Percentiles rank a stretch among this genome's conserved stretches.
phyloP scores from a whole-genome alignment of 2,329 filamentous ascomycete species.

The Zasmidium citrigriseum region DNA sequence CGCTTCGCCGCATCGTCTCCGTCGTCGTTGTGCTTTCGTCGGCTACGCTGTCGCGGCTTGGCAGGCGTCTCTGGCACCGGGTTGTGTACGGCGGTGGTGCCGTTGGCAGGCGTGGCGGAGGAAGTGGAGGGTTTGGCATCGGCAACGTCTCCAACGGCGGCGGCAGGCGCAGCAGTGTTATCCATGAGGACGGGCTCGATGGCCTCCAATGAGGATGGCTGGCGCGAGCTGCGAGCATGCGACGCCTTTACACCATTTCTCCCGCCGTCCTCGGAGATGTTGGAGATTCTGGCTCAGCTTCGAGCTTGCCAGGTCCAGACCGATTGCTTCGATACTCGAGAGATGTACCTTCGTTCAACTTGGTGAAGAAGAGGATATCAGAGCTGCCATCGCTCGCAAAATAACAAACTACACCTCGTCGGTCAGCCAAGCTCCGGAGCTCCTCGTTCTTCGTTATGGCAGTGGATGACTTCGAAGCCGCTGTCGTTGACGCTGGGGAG shows the following conservation, averaged over 20 bases:
- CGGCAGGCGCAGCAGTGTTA: background rate
- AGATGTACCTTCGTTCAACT: background rate
- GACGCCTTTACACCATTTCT: background rate
- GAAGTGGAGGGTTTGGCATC: background rate
- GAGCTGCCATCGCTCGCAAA: too few relatives aligned
- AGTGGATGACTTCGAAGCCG: background rate
- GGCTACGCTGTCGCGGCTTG: conserved; percentile 26
- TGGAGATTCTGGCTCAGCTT: background rate
- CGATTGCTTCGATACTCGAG: background rate
- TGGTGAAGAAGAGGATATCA: background rate
- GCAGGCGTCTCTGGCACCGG: background rate
- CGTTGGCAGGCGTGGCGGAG: conserved; percentile 1
- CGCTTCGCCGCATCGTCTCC: conserved; percentile 46
- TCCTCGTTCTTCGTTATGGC: background rate
- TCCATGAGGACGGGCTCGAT: background rate
- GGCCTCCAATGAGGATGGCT: background rate
- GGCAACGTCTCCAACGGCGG: background rate
- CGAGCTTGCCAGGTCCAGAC: too few relatives aligned
- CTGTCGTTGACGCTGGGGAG: background rate
- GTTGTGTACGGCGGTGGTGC: background rate
- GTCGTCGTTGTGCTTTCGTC: conserved; percentile 24
- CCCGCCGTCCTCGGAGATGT: background rate
- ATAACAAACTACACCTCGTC: background rate
- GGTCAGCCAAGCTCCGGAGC: background rate
- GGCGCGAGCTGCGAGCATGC: background rate